Conservation (phyloP, 2,329 filamentous ascomycete genomes). For the Davidsoniella australis region DNA sequence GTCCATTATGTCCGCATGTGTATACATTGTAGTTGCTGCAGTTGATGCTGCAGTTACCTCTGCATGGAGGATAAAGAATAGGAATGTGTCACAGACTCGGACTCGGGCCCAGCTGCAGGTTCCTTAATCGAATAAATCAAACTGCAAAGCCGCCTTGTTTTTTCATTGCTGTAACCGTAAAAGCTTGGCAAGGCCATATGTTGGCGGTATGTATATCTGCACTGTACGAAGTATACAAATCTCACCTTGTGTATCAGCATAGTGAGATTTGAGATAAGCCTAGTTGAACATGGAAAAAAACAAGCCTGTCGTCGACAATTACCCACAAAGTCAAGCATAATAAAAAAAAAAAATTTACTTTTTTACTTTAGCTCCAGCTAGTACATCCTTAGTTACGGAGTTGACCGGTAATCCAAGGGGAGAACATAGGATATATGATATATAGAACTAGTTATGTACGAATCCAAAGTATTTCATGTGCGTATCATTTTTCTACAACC, state of each 20-base stretch:
- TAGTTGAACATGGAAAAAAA: not conserved
- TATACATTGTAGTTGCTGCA: too few species aligned
- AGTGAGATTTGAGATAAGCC: too few species aligned
- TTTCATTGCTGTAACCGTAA: not conserved
- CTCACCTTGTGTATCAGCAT: too few species aligned
- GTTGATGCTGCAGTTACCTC: too few species aligned
- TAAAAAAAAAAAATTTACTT: too few species aligned
- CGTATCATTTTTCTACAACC: too few species aligned
- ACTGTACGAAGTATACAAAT: too few species aligned
- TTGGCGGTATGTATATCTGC: not conserved
- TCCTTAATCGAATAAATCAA: not conserved
- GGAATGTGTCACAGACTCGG: constrained; percentile 6
- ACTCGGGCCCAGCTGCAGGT: not conserved
- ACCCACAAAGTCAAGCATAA: not conserved
- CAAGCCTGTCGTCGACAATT: too few species aligned
- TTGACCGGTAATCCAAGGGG: not conserved
- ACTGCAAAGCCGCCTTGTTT: not conserved
- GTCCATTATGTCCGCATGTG: too few species aligned
- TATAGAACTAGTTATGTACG: too few species aligned
- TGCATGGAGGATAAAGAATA: not conserved
- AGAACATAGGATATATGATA: not conserved
- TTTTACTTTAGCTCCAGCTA: too few species aligned
- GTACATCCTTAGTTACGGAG: not conserved
- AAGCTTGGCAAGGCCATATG: not conserved
- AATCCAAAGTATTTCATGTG: too few species aligned